A percentile compares a stretch with the other conserved stretches of the same genome.
phyloP scores from a whole-genome alignment of 2,329 filamentous ascomycete genomes.

The Bisporella sp. region DNA sequence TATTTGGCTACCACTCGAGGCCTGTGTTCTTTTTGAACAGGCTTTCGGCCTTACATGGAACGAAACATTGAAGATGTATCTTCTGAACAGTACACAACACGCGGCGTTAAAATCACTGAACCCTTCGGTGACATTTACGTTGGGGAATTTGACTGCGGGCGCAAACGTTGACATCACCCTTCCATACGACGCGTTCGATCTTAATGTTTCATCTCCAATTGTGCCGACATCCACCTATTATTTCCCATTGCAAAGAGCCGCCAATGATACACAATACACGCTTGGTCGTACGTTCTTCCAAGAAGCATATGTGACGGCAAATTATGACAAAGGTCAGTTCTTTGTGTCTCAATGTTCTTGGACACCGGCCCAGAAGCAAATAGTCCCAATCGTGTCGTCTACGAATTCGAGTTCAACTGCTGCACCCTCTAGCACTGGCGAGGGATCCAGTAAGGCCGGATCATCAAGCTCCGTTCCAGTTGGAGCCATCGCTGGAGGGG shows the following conservation, averaged over 20 bases:
- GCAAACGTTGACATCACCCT: conserved; percentile 25
- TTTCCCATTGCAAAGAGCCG: conserved; percentile 30
- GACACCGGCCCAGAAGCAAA: background rate
- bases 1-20: conserved; percentile 30
- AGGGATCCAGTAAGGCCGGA: background rate
- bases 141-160: conserved; percentile 21
- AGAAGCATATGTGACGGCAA: conserved; percentile 29
- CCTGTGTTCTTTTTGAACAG: conserved; percentile 29
- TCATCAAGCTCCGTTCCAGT: background rate
- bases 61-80: conserved; percentile 28
- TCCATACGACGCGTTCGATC: conserved; percentile 30
- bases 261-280: conserved; percentile 29
- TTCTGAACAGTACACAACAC: conserved; percentile 21
- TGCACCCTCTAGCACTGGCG: background rate
- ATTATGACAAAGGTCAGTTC: conserved; percentile 31
- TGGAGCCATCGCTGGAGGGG: background rate
- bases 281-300: conserved; percentile 33
- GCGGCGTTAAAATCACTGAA: conserved; percentile 19
- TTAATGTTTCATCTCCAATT: conserved; percentile 28
- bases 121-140: conserved; percentile 27
- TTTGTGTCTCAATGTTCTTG: conserved; percentile 20
- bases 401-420: background rate
- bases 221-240: conserved; percentile 22
- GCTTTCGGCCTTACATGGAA: conserved; percentile 29
- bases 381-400: background rate